Evolutionary conservation across 225 moss, liverwort and hornwort species (phyloP).

Genomic region (Bryoerythrophyllum caledonicum): DNA sequence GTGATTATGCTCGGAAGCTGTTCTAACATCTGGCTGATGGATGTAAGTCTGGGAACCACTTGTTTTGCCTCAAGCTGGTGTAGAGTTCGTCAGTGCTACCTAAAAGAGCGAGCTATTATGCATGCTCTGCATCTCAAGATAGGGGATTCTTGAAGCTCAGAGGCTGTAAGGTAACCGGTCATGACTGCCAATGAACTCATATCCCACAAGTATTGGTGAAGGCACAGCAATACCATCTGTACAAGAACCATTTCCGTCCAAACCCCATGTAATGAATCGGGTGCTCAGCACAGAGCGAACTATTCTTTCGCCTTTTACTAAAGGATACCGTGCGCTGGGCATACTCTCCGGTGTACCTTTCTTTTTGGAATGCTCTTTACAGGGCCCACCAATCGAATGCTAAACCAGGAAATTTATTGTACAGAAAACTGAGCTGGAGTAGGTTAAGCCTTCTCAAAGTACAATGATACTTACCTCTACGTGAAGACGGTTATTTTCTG

Average conservation of each 20-base stretch:
- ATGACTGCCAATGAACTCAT: neutral
- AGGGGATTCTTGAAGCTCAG: neutral
- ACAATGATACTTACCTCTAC: too few relatives aligned
- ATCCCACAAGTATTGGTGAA: neutral
- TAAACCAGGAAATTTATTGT: too few relatives aligned
- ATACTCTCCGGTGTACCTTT: neutral
- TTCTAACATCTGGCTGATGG: neutral
- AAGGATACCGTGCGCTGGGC: slow-evolving; percentile 57
- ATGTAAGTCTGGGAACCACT: neutral
- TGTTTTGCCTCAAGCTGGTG: too few relatives aligned
- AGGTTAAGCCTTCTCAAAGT: too few relatives aligned
- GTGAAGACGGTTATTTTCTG: too few relatives aligned
- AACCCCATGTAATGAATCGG: neutral
- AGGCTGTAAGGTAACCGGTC: neutral
- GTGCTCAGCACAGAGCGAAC: slow-evolving; percentile 49
- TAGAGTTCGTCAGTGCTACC: neutral
- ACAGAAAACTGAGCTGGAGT: too few relatives aligned
- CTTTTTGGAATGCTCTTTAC: too few relatives aligned
- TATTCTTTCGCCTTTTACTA: slow-evolving; percentile 70
- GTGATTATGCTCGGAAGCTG: neutral
- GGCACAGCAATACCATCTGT: neutral
- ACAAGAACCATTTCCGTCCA: rapidly evolving
- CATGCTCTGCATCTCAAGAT: neutral
- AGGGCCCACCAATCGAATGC: too few relatives aligned
- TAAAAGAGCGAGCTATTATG: neutral